Conservation (phyloP, 2,329 filamentous ascomycete genomes). For the Cordyceps pruinosa region DNA sequence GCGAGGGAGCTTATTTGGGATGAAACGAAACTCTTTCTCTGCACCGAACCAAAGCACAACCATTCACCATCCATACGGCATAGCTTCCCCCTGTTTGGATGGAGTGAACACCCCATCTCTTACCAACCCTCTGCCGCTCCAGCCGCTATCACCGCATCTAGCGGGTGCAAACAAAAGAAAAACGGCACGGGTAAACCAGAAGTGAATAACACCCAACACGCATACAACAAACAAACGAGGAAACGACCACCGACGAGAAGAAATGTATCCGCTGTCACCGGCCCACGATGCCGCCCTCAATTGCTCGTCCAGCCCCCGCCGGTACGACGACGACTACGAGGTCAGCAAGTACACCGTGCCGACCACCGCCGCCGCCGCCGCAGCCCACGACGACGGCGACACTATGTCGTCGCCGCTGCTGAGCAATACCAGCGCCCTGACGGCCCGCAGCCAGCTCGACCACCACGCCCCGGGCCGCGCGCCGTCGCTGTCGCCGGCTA, state of each 20-base stretch:
- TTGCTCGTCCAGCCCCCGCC: constrained; percentile 22
- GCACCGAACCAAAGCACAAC: background rate
- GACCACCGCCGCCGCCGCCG: constrained; percentile 11
- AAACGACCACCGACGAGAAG: background rate
- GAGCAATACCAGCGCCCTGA: constrained; percentile 36
- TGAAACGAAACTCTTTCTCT: background rate
- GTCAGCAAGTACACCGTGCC: constrained; percentile 22
- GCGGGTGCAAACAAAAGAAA: background rate
- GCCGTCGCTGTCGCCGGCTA: constrained; percentile 32
- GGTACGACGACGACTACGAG: constrained; percentile 28
- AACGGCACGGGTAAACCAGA: background rate
- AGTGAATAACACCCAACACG: background rate
- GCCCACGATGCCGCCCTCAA: constrained; percentile 33
- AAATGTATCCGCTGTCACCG: constrained; percentile 36
- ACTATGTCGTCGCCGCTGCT: constrained; percentile 35
- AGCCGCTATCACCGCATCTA: background rate
- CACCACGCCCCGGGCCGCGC: background rate
- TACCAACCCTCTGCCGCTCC: too few species aligned
- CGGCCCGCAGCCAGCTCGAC: constrained; percentile 1
- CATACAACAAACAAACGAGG: background rate
- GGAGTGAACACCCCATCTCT: too few species aligned
- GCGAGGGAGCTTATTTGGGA: background rate
- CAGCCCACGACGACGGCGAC: constrained; percentile 3
- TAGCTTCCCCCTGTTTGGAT: background rate
- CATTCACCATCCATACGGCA: background rate